Conservation (phyloP, 1,139 yeast genomes). For the Starmera stellimalicola region DNA sequence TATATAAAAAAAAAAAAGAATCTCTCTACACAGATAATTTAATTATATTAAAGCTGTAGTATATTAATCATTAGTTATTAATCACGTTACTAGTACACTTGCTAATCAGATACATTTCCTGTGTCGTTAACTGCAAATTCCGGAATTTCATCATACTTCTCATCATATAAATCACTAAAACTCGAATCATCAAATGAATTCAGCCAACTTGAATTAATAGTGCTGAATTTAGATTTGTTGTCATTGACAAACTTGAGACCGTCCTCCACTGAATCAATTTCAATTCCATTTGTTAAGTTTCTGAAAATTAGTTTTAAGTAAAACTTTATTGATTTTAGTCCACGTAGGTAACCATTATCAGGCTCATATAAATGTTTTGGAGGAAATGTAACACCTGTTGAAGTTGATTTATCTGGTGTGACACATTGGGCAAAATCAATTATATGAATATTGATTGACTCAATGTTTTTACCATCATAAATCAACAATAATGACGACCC, state of each 20-base stretch:
- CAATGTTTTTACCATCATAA: slow-evolving; percentile 59
- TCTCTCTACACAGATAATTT: too few relatives aligned
- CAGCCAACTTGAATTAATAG: slow-evolving; percentile 35
- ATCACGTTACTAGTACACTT: too few relatives aligned
- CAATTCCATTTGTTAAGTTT: slow-evolving; percentile 30
- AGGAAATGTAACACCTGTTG: slow-evolving; percentile 39
- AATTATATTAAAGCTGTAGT: too few relatives aligned
- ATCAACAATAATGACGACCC: slow-evolving; percentile 84
- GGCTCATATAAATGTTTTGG: slow-evolving; percentile 56
- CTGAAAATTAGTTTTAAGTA: slow-evolving; percentile 52
- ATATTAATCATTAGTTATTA: too few relatives aligned
- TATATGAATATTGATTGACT: slow-evolving; percentile 46
- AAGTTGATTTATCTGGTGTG: slow-evolving; percentile 48
- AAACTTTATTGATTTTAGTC: slow-evolving; percentile 54
- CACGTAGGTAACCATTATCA: slow-evolving; percentile 82
- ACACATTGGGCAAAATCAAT: slow-evolving; percentile 96
- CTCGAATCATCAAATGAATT: slow-evolving; percentile 22
- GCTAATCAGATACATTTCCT: slow-evolving; percentile 19
- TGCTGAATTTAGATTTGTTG: slow-evolving; percentile 20
- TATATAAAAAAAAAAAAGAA: too few relatives aligned
- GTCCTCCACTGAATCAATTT: slow-evolving; percentile 20
- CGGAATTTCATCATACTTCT: slow-evolving; percentile 14
- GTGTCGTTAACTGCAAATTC: slow-evolving; percentile 16
- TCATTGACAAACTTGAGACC: slow-evolving; percentile 21
- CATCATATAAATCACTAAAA: slow-evolving; percentile 8